These are phyloP conservation scores for Nitzschia sp. DNA, from an alignment of 108 stramenopile genomes.

Conservation along the genomic window DNA sequence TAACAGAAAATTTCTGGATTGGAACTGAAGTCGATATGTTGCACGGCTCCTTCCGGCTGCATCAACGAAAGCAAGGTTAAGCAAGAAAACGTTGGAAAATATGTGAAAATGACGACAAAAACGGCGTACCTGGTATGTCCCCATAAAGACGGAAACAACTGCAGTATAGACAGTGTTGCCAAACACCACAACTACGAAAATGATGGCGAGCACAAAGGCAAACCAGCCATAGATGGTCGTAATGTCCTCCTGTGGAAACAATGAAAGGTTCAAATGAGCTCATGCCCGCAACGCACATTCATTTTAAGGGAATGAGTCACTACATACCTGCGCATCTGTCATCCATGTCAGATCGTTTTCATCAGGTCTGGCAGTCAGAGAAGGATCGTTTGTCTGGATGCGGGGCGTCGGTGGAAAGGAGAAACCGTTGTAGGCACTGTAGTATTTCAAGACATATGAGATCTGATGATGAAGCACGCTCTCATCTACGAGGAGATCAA, in stretches of 20 bases:
- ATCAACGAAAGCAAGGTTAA: not conserved
- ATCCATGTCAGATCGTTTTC: slow-evolving; percentile 49
- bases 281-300: not conserved
- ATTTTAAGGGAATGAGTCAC: not conserved
- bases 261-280: not conserved
- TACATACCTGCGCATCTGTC: slow-evolving; percentile 45
- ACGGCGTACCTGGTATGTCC: slow-evolving; percentile 44
- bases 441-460: not conserved
- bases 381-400: slow-evolving; percentile 24
- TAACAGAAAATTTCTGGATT: slow-evolving; percentile 59
- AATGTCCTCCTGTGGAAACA: slow-evolving; percentile 35
- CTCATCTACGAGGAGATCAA: not conserved
- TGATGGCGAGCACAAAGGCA: slow-evolving; percentile 34
- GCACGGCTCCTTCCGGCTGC: slow-evolving; percentile 50
- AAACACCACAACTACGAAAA: slow-evolving; percentile 45
- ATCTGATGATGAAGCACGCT: too few relatives aligned
- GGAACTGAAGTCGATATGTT: slow-evolving; percentile 68
- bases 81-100: not conserved
- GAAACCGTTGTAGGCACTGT: slow-evolving; percentile 23
- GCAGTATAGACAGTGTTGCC: slow-evolving; percentile 24
- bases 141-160: slow-evolving; percentile 39
- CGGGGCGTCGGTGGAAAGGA: slow-evolving; percentile 51
- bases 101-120: not conserved
- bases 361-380: slow-evolving; percentile 8
- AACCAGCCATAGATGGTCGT: slow-evolving; percentile 55